Percentiles rank a stretch among this genome's conserved stretches.
These are phyloP conservation scores for Lachnellula arida DNA, from an alignment of 2,329 filamentous ascomycete genomes.

Conservation along the genomic window DNA sequence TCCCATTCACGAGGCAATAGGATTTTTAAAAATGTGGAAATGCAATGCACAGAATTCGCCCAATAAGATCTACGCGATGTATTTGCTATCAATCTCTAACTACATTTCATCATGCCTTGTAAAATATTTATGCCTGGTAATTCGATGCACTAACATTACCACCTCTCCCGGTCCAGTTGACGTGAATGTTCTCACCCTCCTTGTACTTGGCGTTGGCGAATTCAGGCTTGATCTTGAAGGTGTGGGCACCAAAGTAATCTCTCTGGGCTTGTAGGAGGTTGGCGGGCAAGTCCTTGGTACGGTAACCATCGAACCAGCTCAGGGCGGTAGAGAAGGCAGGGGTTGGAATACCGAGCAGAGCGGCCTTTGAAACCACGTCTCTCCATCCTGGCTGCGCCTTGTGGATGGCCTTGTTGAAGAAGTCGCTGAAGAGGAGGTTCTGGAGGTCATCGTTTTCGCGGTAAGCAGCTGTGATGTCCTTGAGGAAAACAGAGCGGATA, in stretches of 20 bases:
- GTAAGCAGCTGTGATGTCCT: conserved; percentile 98
- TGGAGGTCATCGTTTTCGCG: conserved; percentile 89
- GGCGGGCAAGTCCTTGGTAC: conserved; percentile 93
- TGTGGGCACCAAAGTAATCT: conserved; percentile 98
- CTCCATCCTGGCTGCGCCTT: conserved; percentile 90
- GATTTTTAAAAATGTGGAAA: too few relatives aligned
- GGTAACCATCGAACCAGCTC: conserved; percentile 98
- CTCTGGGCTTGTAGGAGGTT: conserved; percentile 98
- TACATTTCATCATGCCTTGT: conserved; percentile 1
- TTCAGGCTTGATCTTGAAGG: conserved; percentile 84
- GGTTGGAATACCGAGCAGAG: conserved; percentile 90
- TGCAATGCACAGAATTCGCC: too few relatives aligned
- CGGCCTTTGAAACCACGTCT: conserved; percentile 85
- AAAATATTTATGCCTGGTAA: conserved; percentile 74
- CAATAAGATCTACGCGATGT: not conserved
- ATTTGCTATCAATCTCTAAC: conserved; percentile 10
- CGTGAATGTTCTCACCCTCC: conserved; percentile 84
- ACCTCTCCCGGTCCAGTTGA: conserved; percentile 99
- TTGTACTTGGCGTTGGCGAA: conserved; percentile 73
- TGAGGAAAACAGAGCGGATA: conserved; percentile 99
- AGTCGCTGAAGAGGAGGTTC: conserved; percentile 97
- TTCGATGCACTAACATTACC: conserved; percentile 96
- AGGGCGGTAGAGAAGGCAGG: conserved; percentile 96
- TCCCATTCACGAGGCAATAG: too few relatives aligned
- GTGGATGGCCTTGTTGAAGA: conserved; percentile 99